A percentile compares a stretch with the other conserved stretches of the same genome.
phyloP scores from a whole-genome alignment of 257 asterid genomes.

The Fraxinus anomala region DNA sequence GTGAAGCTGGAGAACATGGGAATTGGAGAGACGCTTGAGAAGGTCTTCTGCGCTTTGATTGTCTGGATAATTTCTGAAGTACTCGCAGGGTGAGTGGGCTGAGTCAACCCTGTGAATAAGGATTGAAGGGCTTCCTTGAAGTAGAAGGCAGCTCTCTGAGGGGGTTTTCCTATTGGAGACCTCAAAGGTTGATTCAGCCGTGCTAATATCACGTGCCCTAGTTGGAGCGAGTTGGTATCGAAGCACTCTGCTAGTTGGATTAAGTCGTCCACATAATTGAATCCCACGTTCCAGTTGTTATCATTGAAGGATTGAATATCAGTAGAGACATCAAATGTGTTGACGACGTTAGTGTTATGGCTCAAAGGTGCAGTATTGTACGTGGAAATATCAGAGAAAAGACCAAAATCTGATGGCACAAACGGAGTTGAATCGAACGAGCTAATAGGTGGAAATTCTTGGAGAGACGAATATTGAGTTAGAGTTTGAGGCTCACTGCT shows the following conservation, averaged over 20 bases:
- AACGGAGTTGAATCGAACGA: slow-evolving; percentile 55
- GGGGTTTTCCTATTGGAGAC: slow-evolving; percentile 66
- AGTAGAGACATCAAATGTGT: slow-evolving; percentile 32
- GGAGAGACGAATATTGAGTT: slow-evolving; percentile 37
- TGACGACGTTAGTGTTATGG: slow-evolving; percentile 22
- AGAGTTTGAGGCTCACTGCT: slow-evolving; percentile 25
- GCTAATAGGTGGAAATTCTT: slow-evolving; percentile 46
- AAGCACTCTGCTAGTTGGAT: slow-evolving; percentile 85
- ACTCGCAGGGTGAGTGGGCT: slow-evolving; percentile 41
- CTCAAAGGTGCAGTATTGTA: slow-evolving; percentile 25
- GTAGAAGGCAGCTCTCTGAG: slow-evolving; percentile 85
- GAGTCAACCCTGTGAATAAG: slow-evolving; percentile 67
- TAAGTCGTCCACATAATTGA: slow-evolving; percentile 76
- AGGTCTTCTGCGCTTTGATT: slow-evolving; percentile 70
- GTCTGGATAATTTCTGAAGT: slow-evolving; percentile 65
- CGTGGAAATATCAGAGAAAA: slow-evolving; percentile 44
- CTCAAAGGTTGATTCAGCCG: slow-evolving; percentile 79
- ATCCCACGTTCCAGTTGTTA: slow-evolving; percentile 50
- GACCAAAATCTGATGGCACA: slow-evolving; percentile 42
- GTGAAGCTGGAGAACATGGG: slow-evolving; percentile 89
- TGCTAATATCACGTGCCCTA: slow-evolving; percentile 68
- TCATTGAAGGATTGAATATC: slow-evolving; percentile 22
- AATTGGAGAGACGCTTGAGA: slow-evolving; percentile 70
- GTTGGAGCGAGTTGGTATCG: slow-evolving; percentile 78
- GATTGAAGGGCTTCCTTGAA: slow-evolving; percentile 93